These are phyloP conservation scores for Rhodotorula sp. DNA, from an alignment of 1,284 basidiomycete genomes.

Conservation along the genomic window DNA sequence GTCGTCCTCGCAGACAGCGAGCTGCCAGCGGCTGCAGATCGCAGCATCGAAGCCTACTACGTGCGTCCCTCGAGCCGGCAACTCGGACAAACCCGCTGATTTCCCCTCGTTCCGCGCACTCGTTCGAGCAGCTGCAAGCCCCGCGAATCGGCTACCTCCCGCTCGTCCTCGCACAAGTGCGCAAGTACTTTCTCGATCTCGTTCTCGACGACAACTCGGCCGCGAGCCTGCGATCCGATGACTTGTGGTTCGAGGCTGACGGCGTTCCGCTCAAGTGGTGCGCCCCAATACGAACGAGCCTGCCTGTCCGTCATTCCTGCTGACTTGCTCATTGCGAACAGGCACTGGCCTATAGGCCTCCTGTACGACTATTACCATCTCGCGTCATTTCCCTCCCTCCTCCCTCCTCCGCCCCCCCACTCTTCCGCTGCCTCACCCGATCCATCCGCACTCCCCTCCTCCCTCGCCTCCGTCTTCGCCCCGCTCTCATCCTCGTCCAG, in stretches of 20 bases:
- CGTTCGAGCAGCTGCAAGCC: constrained; percentile 58
- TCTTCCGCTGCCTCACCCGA: constrained; percentile 20
- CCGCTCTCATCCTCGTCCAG: constrained; percentile 54
- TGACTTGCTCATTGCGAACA: constrained; percentile 49
- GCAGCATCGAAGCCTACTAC: constrained; percentile 80
- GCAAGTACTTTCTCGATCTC: constrained; percentile 80
- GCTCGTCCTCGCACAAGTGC: constrained; percentile 80
- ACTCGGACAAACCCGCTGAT: background rate
- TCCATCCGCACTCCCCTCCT: constrained; percentile 43
- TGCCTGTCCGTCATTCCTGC: background rate
- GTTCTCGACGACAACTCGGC: constrained; percentile 78
- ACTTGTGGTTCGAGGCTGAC: constrained; percentile 85
- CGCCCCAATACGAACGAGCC: constrained; percentile 45
- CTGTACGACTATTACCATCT: constrained; percentile 69
- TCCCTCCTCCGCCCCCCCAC: background rate
- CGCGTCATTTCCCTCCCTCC: constrained; percentile 2
- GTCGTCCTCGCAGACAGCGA: constrained; percentile 79
- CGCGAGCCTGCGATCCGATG: constrained; percentile 68
- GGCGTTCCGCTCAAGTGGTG: constrained; percentile 77
- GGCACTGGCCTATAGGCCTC: constrained; percentile 94
- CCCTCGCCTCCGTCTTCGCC: constrained; percentile 59
- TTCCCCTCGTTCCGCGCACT: constrained; percentile 32
- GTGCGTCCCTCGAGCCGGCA: constrained; percentile 35
- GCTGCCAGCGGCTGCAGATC: constrained; percentile 79
- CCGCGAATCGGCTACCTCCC: constrained; percentile 88